Conservation (phyloP, 768 basidiomycete genomes). For the Tubosaeta sp. region DNA sequence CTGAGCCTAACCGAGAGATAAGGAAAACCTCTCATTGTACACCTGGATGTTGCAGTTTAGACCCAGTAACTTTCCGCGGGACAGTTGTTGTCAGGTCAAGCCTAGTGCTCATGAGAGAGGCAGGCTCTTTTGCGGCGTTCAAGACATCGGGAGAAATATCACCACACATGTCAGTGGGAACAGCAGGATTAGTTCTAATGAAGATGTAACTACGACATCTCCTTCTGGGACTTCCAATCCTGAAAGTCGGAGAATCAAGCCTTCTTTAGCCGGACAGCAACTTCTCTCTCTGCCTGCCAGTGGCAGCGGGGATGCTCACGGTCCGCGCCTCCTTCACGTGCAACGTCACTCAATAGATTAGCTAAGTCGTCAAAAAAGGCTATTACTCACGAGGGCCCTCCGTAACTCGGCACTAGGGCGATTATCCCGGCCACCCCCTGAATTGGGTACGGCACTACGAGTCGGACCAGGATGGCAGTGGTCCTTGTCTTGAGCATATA, state of each 20-base stretch:
- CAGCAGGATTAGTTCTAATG: background rate
- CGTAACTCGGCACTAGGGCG: background rate
- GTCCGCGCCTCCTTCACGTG: background rate
- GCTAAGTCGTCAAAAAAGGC: background rate
- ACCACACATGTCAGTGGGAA: background rate
- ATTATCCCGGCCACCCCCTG: background rate
- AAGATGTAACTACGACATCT: background rate
- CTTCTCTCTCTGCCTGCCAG: background rate
- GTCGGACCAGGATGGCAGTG: conserved; percentile 1
- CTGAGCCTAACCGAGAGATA: background rate
- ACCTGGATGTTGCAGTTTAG: background rate
- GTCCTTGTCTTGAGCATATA: conserved; percentile 9
- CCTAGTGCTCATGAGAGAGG: background rate
- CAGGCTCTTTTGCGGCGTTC: background rate
- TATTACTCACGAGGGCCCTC: background rate
- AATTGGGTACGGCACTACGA: background rate
- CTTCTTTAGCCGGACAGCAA: background rate
- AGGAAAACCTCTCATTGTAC: background rate
- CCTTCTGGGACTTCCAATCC: background rate
- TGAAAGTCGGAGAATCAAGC: background rate
- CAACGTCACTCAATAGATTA: too few species aligned
- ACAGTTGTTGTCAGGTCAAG: background rate
- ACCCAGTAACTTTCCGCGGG: background rate
- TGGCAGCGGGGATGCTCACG: background rate
- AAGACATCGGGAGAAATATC: background rate